Percentiles rank a stretch among this genome's conserved stretches.
Evolutionary conservation across 331 rosid species (phyloP).

Genomic region (Quercus lobata): DNA sequence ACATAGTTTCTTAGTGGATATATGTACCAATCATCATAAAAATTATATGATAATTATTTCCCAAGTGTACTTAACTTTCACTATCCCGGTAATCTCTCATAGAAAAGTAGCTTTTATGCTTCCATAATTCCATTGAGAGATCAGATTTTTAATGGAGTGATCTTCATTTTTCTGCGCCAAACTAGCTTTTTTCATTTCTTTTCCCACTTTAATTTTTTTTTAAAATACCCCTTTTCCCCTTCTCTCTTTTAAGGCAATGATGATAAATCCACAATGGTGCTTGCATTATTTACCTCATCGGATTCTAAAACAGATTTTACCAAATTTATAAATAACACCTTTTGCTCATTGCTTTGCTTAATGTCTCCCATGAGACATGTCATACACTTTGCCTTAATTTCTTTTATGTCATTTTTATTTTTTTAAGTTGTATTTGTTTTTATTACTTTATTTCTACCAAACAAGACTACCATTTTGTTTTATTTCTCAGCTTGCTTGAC

Average conservation of each 20-base stretch:
- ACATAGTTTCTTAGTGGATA: constrained; percentile 27
- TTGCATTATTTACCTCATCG: not conserved
- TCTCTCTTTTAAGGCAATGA: not conserved
- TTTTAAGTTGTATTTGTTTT: not conserved
- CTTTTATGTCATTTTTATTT: not conserved
- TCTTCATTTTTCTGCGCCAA: not conserved
- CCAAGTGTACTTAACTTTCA: constrained; percentile 1
- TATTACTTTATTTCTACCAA: not conserved
- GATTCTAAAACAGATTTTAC: not conserved
- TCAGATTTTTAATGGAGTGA: not conserved
- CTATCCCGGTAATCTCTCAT: not conserved
- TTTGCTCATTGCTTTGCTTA: not conserved
- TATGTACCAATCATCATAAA: constrained; percentile 34
- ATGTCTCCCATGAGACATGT: not conserved
- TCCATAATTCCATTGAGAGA: not conserved
- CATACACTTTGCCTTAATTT: constrained; percentile 6
- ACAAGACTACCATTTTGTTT: not conserved
- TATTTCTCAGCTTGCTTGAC: not conserved
- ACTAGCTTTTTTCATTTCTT: not conserved
- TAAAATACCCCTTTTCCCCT: no score
- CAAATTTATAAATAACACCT: not conserved
- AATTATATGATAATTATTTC: constrained; percentile 33
- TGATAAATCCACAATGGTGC: not conserved
- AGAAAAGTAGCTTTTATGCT: not conserved
- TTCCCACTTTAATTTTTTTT: not conserved